Conservation (phyloP, 257 asterid species). For the Linaria vulgaris region DNA sequence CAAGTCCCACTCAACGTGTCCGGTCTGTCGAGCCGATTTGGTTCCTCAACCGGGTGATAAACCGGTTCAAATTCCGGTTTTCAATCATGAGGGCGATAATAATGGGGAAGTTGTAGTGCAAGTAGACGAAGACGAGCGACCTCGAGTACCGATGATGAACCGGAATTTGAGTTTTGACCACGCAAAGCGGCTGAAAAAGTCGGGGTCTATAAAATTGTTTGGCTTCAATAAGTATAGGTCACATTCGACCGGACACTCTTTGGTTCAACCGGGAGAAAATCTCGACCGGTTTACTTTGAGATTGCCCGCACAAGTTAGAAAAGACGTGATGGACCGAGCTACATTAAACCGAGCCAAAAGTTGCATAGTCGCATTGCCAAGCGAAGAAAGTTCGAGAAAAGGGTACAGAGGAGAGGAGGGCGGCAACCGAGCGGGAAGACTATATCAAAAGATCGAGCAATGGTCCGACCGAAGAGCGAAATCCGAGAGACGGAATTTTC, state of each 20-base stretch:
- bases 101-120: constrained; percentile 29
- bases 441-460: no score
- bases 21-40: constrained; percentile 83
- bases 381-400: background rate
- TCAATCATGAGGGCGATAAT: no score
- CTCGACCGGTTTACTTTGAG: constrained; percentile 49
- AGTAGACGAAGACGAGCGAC: constrained; percentile 13
- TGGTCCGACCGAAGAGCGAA: constrained; percentile 2
- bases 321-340: constrained; percentile 41
- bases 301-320: constrained; percentile 41
- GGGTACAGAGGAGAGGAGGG: background rate
- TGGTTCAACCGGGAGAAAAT: constrained; percentile 40
- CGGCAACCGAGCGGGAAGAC: no score
- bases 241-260: constrained; percentile 29
- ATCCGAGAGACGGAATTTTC: constrained; percentile 1
- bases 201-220: constrained; percentile 27
- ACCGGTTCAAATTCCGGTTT: constrained; percentile 12
- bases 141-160: constrained; percentile 4
- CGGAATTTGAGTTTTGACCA: constrained; percentile 7
- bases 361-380: background rate
- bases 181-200: constrained; percentile 19
- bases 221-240: constrained; percentile 40
- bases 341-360: constrained; percentile 5
- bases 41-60: constrained; percentile 38
- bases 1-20: constrained; percentile 78